Evolutionary conservation across 2,329 filamentous ascomycete genomes (phyloP).

Genomic region (Colletotrichum lindemuthianum): DNA sequence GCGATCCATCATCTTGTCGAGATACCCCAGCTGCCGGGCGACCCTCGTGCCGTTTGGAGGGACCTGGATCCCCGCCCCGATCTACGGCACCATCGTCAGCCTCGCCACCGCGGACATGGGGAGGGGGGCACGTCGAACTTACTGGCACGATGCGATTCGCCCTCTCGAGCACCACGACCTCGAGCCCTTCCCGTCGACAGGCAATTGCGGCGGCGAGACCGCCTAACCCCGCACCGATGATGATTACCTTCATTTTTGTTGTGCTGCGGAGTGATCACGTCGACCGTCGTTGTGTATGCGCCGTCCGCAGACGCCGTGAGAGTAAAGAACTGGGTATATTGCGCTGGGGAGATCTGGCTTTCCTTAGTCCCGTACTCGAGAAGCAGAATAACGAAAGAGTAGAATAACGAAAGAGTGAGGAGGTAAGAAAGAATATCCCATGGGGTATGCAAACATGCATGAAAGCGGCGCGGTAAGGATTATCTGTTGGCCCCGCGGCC

Average conservation of each 20-base stretch:
- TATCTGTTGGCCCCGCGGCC: conserved; percentile 3
- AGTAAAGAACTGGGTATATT: no score
- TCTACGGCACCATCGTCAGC: neutral
- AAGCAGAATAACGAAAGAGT: neutral
- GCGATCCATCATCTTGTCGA: conserved; percentile 6
- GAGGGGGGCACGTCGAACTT: no score
- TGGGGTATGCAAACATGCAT: neutral
- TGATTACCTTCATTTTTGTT: conserved; percentile 24
- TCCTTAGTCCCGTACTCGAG: no score
- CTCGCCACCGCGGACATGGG: no score
- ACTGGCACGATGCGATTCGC: conserved; percentile 23
- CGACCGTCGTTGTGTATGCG: no score
- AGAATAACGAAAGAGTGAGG: neutral
- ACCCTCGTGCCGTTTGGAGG: conserved; percentile 26
- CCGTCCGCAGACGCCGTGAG: no score
- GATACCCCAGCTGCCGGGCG: conserved; percentile 24
- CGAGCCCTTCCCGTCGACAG: conserved; percentile 19
- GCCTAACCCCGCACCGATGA: conserved; percentile 29
- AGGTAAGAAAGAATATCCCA: neutral
- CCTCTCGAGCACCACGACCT: conserved; percentile 34
- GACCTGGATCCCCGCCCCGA: conserved; percentile 29
- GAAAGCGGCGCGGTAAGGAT: neutral
- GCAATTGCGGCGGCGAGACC: conserved; percentile 33
- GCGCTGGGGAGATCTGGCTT: no score
- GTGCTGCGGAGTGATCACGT: neutral